Evolutionary conservation across 2,329 filamentous ascomycete species (phyloP).

Genomic region (Westerdykella ornata): DNA sequence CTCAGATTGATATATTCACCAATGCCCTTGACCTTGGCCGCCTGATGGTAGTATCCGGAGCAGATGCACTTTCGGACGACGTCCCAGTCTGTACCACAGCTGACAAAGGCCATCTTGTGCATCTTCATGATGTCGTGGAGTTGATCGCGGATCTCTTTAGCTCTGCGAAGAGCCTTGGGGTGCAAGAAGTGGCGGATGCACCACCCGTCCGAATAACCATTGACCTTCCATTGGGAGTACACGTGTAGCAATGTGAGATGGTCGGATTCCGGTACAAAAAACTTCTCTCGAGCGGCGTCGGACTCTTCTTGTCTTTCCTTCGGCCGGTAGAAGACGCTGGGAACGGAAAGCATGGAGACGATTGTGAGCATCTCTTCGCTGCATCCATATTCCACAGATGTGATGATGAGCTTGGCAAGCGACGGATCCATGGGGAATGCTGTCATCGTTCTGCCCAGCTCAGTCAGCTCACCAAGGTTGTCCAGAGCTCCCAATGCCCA

Average conservation of each 20-base stretch:
- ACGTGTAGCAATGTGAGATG: constrained; percentile 94
- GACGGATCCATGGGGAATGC: constrained; percentile 98
- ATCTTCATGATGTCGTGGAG: constrained; percentile 88
- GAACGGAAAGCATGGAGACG: constrained; percentile 94
- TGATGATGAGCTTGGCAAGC: constrained; percentile 89
- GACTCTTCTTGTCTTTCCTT: constrained; percentile 96
- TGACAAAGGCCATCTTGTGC: constrained; percentile 80
- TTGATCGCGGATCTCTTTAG: constrained; percentile 91
- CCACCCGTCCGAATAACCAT: constrained; percentile 86
- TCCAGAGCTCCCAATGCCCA: constrained; percentile 93
- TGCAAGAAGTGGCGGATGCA: constrained; percentile 91
- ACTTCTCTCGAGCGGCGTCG: constrained; percentile 91
- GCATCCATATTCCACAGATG: constrained; percentile 80
- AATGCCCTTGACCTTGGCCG: constrained; percentile 89
- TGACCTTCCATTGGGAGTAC: constrained; percentile 89
- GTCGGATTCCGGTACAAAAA: constrained; percentile 96
- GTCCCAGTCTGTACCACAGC: constrained; percentile 96
- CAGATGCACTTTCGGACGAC: constrained; percentile 93
- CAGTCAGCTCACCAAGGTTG: constrained; percentile 86
- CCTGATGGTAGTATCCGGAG: constrained; percentile 96
- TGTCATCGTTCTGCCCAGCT: constrained; percentile 86
- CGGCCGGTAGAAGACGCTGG: constrained; percentile 92
- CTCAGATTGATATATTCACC: constrained; percentile 96
- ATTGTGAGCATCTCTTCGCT: constrained; percentile 98
- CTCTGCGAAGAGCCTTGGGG: constrained; percentile 83